Evolutionary conservation across 805 yeast genomes (phyloP).

Genomic region (Ogataea thermomethanolica): DNA sequence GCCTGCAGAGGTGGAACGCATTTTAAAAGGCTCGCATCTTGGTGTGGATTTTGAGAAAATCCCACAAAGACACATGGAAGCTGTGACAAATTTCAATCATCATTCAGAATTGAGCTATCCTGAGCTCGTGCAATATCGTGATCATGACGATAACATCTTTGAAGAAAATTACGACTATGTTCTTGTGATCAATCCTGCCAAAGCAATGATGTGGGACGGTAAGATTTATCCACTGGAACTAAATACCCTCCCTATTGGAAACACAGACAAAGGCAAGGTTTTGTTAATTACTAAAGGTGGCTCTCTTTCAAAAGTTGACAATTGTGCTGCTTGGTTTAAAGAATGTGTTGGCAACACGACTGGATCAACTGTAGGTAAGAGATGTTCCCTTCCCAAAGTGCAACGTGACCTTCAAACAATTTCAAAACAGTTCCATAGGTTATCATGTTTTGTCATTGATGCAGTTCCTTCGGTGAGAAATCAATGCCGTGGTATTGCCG

Average conservation of each 20-base stretch:
- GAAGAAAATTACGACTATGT: slow-evolving; percentile 49
- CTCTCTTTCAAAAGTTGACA: slow-evolving; percentile 47
- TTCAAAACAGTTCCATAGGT: slow-evolving; percentile 62
- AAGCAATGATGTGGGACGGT: slow-evolving; percentile 92
- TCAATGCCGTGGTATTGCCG: slow-evolving; percentile 56
- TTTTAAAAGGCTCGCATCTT: slow-evolving; percentile 44
- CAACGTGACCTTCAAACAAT: slow-evolving; percentile 68
- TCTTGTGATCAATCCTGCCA: slow-evolving; percentile 69
- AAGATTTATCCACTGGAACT: slow-evolving; percentile 55
- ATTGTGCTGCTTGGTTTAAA: slow-evolving; percentile 53
- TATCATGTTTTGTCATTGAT: slow-evolving; percentile 62
- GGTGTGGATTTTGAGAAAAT: slow-evolving; percentile 46
- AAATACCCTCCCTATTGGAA: slow-evolving; percentile 46
- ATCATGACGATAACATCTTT: slow-evolving; percentile 11
- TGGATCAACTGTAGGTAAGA: slow-evolving; percentile 50
- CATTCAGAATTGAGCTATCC: slow-evolving; percentile 15
- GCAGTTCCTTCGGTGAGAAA: slow-evolving; percentile 50
- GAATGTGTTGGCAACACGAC: slow-evolving; percentile 55
- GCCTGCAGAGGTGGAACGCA: slow-evolving; percentile 42
- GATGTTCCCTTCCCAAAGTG: slow-evolving; percentile 69
- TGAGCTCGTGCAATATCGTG: slow-evolving; percentile 6
- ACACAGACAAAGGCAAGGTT: slow-evolving; percentile 65
- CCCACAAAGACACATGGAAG: slow-evolving; percentile 32
- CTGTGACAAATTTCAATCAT: slow-evolving; percentile 28
- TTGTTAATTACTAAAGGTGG: slow-evolving; percentile 72